These are phyloP conservation scores for Boletus rex-veris DNA, from an alignment of 768 basidiomycete species.

Conservation along the genomic window DNA sequence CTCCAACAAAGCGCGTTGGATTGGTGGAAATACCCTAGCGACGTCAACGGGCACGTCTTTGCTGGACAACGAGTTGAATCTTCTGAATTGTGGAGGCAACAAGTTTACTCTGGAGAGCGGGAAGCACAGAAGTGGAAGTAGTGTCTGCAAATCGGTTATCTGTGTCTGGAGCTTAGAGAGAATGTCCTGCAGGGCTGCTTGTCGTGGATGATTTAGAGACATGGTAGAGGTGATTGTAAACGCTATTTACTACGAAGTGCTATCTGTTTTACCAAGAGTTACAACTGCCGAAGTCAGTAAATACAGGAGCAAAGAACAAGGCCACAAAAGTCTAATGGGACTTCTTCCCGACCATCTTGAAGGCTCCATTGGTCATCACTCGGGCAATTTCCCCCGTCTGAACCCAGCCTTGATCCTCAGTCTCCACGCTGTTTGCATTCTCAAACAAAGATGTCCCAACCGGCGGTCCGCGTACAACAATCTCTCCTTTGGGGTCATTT, in stretches of 20 bases:
- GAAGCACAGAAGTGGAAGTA: constrained; percentile 53
- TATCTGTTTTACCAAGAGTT: too few species aligned
- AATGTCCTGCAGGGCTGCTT: constrained; percentile 30
- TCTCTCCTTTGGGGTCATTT: constrained; percentile 57
- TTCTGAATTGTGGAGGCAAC: constrained; percentile 55
- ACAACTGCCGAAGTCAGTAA: not conserved
- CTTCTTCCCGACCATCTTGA: constrained; percentile 34
- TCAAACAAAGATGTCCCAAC: constrained; percentile 50
- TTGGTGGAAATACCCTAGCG: constrained; percentile 39
- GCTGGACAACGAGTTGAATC: constrained; percentile 38
- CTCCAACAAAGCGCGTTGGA: constrained; percentile 67
- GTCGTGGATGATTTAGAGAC: constrained; percentile 7
- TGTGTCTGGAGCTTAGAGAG: constrained; percentile 44
- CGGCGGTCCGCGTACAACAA: constrained; percentile 69
- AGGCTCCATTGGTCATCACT: constrained; percentile 67
- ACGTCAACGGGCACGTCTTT: constrained; percentile 19
- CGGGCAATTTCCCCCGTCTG: constrained; percentile 40
- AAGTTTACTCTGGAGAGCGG: constrained; percentile 58
- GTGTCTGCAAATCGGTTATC: constrained; percentile 45
- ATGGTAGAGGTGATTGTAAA: not conserved
- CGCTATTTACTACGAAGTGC: too few species aligned
- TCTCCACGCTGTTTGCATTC: constrained; percentile 34
- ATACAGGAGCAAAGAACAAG: not conserved
- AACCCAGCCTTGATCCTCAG: constrained; percentile 43
- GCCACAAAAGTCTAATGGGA: not conserved